Conservation (phyloP, 805 yeast species). For the Zygotorulaspora danielsina region DNA sequence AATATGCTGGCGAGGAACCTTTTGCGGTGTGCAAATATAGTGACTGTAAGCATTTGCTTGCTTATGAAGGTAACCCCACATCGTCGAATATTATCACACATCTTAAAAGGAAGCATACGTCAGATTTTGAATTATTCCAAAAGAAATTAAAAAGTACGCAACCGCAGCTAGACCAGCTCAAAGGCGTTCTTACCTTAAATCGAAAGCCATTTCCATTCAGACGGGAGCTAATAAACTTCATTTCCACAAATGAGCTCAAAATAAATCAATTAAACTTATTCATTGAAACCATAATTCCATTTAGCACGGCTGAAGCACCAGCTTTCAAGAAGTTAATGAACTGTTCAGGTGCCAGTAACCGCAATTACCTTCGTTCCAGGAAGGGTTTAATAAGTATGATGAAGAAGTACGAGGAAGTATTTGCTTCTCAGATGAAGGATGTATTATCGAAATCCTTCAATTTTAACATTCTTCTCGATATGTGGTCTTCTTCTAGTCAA, state of each 20-base stretch:
- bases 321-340: constrained; percentile 8
- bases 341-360: constrained; percentile 10
- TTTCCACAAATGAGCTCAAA: constrained; percentile 9
- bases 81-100: constrained; percentile 15
- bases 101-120: constrained; percentile 12
- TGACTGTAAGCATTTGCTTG: constrained; percentile 12
- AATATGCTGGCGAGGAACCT: constrained; percentile 11
- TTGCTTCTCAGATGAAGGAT: constrained; percentile 12
- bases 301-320: constrained; percentile 11
- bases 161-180: constrained; percentile 5
- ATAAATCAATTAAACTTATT: constrained; percentile 13
- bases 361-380: constrained; percentile 7
- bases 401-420: constrained; percentile 11
- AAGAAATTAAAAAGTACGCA: constrained; percentile 8
- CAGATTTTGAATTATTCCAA: constrained; percentile 14
- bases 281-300: constrained; percentile 11
- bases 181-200: constrained; percentile 2
- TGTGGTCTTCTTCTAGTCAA: constrained; percentile 15
- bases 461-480: constrained; percentile 8
- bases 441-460: constrained; percentile 8
- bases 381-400: constrained; percentile 11
- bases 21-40: constrained; percentile 15
- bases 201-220: constrained; percentile 12
- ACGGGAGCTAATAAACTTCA: constrained; percentile 10
- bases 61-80: constrained; percentile 14